Evolutionary conservation across 1,284 basidiomycete species (phyloP), one percentile per base, ranked within the genome.

Genomic region (Rhodotorula sp.): DNA sequence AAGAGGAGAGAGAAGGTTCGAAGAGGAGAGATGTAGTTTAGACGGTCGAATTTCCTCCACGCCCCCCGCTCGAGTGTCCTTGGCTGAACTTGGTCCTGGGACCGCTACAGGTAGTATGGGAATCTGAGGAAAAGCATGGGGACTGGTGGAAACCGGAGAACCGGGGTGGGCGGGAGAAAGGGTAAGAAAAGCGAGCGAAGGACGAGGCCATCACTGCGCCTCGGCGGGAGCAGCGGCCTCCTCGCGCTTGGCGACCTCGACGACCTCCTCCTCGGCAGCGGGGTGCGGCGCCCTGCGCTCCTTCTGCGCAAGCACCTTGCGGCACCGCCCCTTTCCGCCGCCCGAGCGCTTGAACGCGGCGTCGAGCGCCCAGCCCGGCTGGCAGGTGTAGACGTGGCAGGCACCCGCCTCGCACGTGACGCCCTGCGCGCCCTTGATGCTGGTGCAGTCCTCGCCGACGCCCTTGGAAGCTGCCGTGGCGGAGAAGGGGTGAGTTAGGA

Each of bases 401-500:
- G 59, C 34, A 34, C 76, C 75, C 19, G 64, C 64, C 41, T 74
- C 54, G 66, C 77, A 78, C 1, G 86, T 88, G 66, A 91, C 89
- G 71, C 88, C 88, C 84, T 86, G 85, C 37, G 85, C 87, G 76
- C 88, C 85, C 59, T 83, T 75, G 76, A 92, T 90, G 32, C 83
- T 79, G 36, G 87, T 88, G 82, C 90, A 92, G 81, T 92, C 89
- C 79, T 87, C 83, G 53, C 91, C 90, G 61, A 84, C 79, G 39
- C 87, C 87, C 48, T 84, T 81, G 8, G 86, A 85, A 12, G 86
- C 73, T 74, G 60, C 17, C 13, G 37, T 12, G 48, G 37, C n/a
- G 15, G 29, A 44, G 37, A 59, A 36, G 5, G 13, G 13, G 29
- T 1, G 36, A n/a, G 32, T 10, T 29, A n/a, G 5, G 50, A 51